These are phyloP conservation scores for Persicaria tinctoria DNA, from an alignment of 148 eudicot genomes.

Conservation along the genomic window DNA sequence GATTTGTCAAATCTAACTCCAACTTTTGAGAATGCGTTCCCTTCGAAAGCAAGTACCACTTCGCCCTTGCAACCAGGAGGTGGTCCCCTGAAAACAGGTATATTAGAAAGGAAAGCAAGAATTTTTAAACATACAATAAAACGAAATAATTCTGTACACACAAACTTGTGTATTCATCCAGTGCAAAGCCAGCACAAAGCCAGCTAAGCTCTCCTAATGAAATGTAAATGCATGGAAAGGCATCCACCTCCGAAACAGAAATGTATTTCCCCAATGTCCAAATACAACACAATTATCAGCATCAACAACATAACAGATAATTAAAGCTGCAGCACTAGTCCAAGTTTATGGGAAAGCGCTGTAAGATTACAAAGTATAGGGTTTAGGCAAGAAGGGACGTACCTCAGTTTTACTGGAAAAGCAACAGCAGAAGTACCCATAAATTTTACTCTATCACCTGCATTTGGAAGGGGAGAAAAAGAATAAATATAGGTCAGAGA, in stretches of 20 bases:
- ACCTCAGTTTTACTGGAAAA: constrained; percentile 9
- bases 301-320: background rate
- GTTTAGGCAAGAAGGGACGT: background rate
- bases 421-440: constrained; percentile 49
- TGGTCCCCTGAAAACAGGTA: constrained; percentile 56
- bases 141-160: background rate
- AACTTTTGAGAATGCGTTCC: constrained; percentile 71
- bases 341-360: background rate
- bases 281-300: background rate
- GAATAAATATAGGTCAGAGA: background rate
- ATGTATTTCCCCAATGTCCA: background rate
- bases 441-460: constrained; percentile 88
- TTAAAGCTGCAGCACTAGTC: background rate
- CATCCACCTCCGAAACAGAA: background rate
- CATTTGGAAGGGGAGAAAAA: constrained; percentile 7
- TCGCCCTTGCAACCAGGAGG: constrained; percentile 66
- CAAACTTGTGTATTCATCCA: background rate
- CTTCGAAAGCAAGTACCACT: constrained; percentile 79
- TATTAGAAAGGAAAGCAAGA: background rate
- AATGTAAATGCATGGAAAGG: background rate
- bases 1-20: constrained; percentile 90
- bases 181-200: background rate
- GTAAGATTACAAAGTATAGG: background rate
- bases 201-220: background rate
- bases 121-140: background rate